Evolutionary conservation across 164 flowering plant genomes (phyloP).

Genomic region (Macadamia tetraphylla): DNA sequence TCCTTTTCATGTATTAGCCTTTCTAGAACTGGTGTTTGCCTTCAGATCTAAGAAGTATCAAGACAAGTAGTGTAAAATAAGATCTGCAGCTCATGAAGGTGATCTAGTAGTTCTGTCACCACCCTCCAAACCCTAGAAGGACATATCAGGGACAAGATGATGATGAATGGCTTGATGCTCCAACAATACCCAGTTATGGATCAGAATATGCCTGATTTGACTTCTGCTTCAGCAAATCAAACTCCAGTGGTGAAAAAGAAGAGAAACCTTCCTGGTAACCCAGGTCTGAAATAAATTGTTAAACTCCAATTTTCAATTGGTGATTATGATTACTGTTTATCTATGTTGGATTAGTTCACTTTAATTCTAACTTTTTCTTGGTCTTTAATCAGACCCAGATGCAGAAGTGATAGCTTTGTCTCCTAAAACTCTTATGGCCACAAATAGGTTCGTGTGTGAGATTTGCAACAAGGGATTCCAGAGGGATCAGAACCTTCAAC

Average conservation of each 20-base stretch:
- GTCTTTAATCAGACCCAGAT: slow-evolving; percentile 29
- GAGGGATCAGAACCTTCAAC: slow-evolving; percentile 90
- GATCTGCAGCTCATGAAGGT: not conserved
- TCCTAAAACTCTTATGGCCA: slow-evolving; percentile 78
- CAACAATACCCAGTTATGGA: slow-evolving; percentile 34
- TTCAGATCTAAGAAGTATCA: slow-evolving; percentile 18
- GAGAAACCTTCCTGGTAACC: slow-evolving; percentile 81
- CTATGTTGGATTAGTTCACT: not conserved
- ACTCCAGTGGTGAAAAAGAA: slow-evolving; percentile 46
- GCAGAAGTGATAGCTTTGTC: slow-evolving; percentile 57
- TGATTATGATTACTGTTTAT: not conserved
- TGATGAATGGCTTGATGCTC: slow-evolving; percentile 29
- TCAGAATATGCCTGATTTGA: slow-evolving; percentile 77
- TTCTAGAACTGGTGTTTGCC: slow-evolving; percentile 18
- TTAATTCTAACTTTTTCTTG: not conserved
- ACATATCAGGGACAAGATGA: slow-evolving; percentile 22
- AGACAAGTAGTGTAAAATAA: not conserved
- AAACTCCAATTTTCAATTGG: not conserved
- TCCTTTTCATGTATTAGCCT: slow-evolving; percentile 5
- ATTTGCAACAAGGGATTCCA: slow-evolving; percentile 96
- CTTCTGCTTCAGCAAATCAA: slow-evolving; percentile 34
- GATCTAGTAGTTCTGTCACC: not conserved
- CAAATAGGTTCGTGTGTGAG: slow-evolving; percentile 87
- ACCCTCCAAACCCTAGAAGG: slow-evolving; percentile 5
- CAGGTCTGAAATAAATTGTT: slow-evolving; percentile 41